A percentile compares a stretch with the other conserved stretches of the same genome.
Conservation (phyloP, 2,329 filamentous ascomycete genomes). For the Aspergillus unguis region DNA sequence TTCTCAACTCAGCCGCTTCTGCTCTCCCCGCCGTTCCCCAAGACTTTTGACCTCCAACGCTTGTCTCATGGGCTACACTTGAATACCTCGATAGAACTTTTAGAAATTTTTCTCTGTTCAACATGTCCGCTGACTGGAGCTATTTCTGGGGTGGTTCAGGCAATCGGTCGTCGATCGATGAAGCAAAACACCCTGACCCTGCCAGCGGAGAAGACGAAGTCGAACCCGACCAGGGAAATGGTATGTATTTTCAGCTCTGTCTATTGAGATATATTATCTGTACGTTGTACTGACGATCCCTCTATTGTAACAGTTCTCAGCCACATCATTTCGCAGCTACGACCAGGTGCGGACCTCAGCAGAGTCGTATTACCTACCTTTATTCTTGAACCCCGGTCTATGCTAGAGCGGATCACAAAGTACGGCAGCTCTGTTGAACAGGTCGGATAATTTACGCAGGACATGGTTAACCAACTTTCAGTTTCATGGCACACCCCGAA, state of each 20-base stretch:
- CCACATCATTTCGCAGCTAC: slow-evolving; percentile 95
- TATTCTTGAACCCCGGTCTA: slow-evolving; percentile 94
- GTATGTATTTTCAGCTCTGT: slow-evolving; percentile 49
- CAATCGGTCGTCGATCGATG: slow-evolving; percentile 56
- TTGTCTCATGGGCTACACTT: neutral
- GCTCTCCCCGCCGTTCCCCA: neutral
- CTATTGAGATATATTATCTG: neutral
- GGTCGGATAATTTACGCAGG: neutral
- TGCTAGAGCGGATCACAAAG: slow-evolving; percentile 99
- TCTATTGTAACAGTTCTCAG: slow-evolving; percentile 65
- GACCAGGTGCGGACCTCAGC: slow-evolving; percentile 91
- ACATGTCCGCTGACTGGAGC: slow-evolving; percentile 29
- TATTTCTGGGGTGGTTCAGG: slow-evolving; percentile 35
- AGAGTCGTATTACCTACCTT: slow-evolving; percentile 94
- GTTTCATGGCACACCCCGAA: slow-evolving; percentile 99
- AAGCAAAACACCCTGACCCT: slow-evolving; percentile 33
- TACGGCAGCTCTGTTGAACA: slow-evolving; percentile 41
- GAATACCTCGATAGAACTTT: neutral
- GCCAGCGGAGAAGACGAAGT: slow-evolving; percentile 68
- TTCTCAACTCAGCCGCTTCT: slow-evolving; percentile 7
- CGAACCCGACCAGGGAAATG: slow-evolving; percentile 90
- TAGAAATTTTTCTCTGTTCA: slow-evolving; percentile 7
- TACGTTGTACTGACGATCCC: slow-evolving; percentile 4
- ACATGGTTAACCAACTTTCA: slow-evolving; percentile 41
- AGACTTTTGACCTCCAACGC: neutral